Conservation (phyloP, 2,329 filamentous ascomycete genomes). For the Pseudogymnoascus sp. region DNA sequence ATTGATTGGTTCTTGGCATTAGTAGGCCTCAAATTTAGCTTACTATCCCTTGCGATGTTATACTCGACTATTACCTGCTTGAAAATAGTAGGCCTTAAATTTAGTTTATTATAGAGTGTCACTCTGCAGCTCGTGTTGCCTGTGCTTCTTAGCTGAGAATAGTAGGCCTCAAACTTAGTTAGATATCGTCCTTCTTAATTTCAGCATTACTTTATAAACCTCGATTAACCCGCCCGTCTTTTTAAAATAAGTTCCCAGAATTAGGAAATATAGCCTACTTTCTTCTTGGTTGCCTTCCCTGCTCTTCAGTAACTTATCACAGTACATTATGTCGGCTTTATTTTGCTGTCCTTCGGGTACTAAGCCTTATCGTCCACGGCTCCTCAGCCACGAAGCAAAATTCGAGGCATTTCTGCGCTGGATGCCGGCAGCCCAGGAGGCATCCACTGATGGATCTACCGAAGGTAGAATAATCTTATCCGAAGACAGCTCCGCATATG, state of each 20-base stretch:
- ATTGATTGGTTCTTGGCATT: neutral
- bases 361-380: neutral
- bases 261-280: neutral
- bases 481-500: conserved; percentile 16
- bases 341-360: conserved; percentile 1
- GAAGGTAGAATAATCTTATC: neutral
- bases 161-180: neutral
- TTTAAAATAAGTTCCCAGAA: neutral
- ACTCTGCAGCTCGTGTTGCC: neutral
- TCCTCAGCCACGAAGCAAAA: neutral
- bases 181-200: neutral
- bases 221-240: neutral
- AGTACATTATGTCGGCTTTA: neutral
- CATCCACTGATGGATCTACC: neutral
- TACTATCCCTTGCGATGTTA: neutral
- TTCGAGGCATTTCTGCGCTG: conserved; percentile 4
- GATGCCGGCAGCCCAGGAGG: neutral
- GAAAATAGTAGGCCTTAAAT: neutral
- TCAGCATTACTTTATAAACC: neutral
- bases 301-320: neutral
- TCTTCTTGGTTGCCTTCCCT: neutral
- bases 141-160: neutral
- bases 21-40: conserved; percentile 4
- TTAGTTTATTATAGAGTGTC: neutral
- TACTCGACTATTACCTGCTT: neutral